Conservation (phyloP, 2,329 filamentous ascomycete species). For the Fusarium burgessii region DNA sequence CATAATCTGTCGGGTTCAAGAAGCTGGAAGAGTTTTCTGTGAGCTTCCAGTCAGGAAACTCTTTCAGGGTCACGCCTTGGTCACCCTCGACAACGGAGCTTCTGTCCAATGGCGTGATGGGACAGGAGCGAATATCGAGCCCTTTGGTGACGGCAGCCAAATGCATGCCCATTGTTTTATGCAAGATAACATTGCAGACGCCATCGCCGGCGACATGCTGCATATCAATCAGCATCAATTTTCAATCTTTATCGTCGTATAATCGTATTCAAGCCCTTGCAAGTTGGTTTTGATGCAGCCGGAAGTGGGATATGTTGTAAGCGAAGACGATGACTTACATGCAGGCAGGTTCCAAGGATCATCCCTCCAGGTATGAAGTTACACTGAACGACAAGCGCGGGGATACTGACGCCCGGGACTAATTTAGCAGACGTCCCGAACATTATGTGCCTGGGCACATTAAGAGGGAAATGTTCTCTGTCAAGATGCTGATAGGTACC, state of each 20-base stretch:
- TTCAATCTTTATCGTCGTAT: accelerated
- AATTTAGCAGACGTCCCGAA: constrained; percentile 16
- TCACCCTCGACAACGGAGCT: constrained; percentile 1
- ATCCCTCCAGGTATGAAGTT: constrained; percentile 16
- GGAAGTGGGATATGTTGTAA: too few species aligned
- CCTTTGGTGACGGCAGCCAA: constrained; percentile 5
- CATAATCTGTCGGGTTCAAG: constrained; percentile 4
- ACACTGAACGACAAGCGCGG: constrained; percentile 3
- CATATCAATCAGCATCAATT: background rate
- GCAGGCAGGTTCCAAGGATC: constrained; percentile 11
- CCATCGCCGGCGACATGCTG: constrained; percentile 24
- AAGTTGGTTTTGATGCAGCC: background rate
- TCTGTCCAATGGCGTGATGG: constrained; percentile 7
- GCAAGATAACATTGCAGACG: constrained; percentile 11
- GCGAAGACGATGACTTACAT: background rate
- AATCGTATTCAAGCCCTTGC: too few species aligned
- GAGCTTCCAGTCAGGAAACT: constrained; percentile 11
- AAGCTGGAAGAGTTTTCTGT: constrained; percentile 6
- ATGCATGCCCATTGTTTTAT: constrained; percentile 12
- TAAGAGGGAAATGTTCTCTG: constrained; percentile 1
- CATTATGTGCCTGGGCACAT: constrained; percentile 3
- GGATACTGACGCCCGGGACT: background rate
- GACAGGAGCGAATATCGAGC: background rate
- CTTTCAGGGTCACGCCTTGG: background rate
- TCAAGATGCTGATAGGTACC: constrained; percentile 12